Evolutionary conservation across 164 flowering plant genomes (phyloP).

Genomic region (Santalum album): DNA sequence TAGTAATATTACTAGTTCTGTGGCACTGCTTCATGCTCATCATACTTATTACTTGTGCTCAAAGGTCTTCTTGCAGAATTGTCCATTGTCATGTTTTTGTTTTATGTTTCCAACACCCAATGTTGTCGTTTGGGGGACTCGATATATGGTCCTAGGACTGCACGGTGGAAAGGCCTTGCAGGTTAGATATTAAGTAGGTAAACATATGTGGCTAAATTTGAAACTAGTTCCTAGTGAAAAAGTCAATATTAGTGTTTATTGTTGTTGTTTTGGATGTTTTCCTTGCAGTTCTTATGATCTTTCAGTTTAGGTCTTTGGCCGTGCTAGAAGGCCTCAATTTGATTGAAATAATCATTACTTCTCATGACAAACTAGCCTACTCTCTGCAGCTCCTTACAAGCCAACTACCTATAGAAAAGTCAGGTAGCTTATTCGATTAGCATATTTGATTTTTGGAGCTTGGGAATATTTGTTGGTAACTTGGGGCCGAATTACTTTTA

Average conservation of each 20-base stretch:
- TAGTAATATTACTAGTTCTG: too few relatives aligned
- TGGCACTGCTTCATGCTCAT: too few relatives aligned
- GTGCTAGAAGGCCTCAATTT: conserved; percentile 99
- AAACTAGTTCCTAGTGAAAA: too few relatives aligned
- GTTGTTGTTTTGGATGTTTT: background rate
- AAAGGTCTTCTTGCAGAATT: background rate
- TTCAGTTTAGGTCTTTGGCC: conserved; percentile 76
- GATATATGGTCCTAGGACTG: conserved; percentile 98
- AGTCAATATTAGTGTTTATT: too few relatives aligned
- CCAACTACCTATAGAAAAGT: conserved; percentile 99
- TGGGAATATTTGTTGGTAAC: background rate
- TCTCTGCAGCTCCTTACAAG: conserved; percentile 80
- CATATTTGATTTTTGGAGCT: background rate
- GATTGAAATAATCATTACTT: conserved; percentile 93
- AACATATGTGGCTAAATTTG: background rate
- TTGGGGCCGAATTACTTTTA: too few relatives aligned
- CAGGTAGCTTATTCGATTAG: conserved; percentile 60
- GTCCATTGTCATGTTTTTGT: background rate
- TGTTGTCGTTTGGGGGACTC: conserved; percentile 68
- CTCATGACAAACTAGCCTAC: conserved; percentile 90
- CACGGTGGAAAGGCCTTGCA: conserved; percentile 95
- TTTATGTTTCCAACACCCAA: background rate
- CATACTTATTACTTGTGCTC: background rate
- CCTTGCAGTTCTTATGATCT: background rate
- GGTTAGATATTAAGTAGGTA: conserved; percentile 99